Evolutionary conservation across 2,329 filamentous ascomycete genomes (phyloP), one percentile per base, ranked within the genome.

Genomic region (Talaromyces sp.): DNA sequence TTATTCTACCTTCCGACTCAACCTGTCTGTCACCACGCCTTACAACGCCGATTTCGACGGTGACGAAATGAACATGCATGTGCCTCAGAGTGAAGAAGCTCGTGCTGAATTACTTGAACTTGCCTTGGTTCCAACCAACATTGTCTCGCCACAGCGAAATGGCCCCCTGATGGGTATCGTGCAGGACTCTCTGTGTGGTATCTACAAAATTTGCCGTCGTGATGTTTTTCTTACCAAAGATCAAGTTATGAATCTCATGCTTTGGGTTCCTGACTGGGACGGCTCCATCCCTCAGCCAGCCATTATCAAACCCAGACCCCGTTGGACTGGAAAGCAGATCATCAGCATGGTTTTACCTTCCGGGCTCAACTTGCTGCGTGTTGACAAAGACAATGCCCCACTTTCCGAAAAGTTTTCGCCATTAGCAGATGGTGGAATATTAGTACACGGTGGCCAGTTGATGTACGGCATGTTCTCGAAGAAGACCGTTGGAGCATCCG

Each of bases 11-110:
- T 99, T 99, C 84, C 90, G 95, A 68, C 86, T 99, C 56, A 99
- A 99, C 74, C 80, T 99, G 71, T 99, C 95, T 0, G 95, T 99
- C 74, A 99, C 96, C 0, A 96, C 93, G 33, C 95, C 95, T 0
- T 99, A 99, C 84, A 99, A 99, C 82, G 95, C 95, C 72, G 95
- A 99, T 91, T 99, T 99, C 81, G 95, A 99, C 75, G 95, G 95
- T 81, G 95, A 99, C 77, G 95, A 99, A 80, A 99, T 99, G 95
- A 99, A 99, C 76, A 87, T 99, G 81, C 95, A 99, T 85, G 96
- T 99, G 61, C 96, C 95, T 3, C 95, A 99, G 75, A 95, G 91
- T 43, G 93, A 99, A 75, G 96, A 99, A 79, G 96, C 96, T 39
- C 90, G 95, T 67, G 93, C 96, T 54, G 95, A 99, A 78, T 88